phyloP scores from a whole-genome alignment of 352 stramenopile genomes.

The Thraustotheca clavata region DNA sequence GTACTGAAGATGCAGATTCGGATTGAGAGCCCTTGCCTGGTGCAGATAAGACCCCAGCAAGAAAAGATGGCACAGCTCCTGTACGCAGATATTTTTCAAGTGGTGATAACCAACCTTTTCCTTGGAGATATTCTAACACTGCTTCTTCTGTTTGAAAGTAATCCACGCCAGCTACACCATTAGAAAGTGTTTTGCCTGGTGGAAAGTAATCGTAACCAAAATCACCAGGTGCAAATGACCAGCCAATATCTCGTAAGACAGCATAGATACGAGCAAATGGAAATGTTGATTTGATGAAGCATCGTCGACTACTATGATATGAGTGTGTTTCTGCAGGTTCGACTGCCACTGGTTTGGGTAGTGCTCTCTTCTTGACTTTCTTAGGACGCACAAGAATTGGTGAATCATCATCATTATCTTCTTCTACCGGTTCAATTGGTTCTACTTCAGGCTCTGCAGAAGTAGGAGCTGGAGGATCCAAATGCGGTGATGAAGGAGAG shows the following conservation, averaged over 20 bases:
- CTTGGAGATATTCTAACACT: constrained; percentile 7
- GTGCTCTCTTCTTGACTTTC: constrained; percentile 5
- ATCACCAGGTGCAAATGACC: not conserved
- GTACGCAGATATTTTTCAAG: not conserved
- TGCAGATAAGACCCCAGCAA: not conserved
- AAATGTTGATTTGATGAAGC: not conserved
- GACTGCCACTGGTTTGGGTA: no score
- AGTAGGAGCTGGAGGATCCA: not conserved
- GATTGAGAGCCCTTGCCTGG: not conserved
- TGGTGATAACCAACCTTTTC: not conserved
- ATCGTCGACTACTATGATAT: not conserved
- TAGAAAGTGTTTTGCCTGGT: not conserved
- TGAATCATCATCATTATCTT: not conserved
- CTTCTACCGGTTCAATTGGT: not conserved
- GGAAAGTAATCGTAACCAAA: constrained; percentile 5
- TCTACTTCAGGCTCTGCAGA: not conserved
- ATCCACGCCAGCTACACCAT: not conserved
- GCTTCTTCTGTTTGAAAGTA: constrained; percentile 7
- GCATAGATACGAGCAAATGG: not conserved
- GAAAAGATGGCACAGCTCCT: not conserved
- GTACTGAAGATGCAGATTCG: not conserved
- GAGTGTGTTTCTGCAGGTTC: not conserved
- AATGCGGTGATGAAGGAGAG: not conserved
- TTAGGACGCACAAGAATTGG: not conserved
- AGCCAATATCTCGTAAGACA: constrained; percentile 3